Percentiles rank a stretch among this genome's conserved stretches.
phyloP scores from a whole-genome alignment of 2,329 filamentous ascomycete species.

The Hypoxylon sp. region DNA sequence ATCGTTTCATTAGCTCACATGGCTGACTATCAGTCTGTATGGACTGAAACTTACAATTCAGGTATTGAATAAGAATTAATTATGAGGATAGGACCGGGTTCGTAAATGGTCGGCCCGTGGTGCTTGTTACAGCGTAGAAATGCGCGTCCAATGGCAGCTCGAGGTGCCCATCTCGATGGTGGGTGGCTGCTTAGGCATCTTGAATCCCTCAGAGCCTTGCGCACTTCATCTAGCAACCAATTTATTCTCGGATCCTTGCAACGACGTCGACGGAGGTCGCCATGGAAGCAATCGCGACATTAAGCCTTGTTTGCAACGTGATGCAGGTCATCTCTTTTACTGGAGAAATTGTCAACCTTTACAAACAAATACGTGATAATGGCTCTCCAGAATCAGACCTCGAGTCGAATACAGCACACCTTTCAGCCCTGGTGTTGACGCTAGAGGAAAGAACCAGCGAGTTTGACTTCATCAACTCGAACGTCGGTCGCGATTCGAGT shows the following conservation, averaged over 20 bases:
- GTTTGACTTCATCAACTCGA: constrained; percentile 9
- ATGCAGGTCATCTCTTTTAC: constrained; percentile 39
- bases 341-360: constrained; percentile 18
- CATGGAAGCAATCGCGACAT: constrained; percentile 38
- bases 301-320: constrained; percentile 38
- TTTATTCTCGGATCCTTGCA: neutral
- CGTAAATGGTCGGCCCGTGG: too few relatives aligned
- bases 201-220: constrained; percentile 4
- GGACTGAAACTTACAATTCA: too few relatives aligned
- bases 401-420: constrained; percentile 4
- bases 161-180: neutral
- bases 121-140: neutral
- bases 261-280: neutral
- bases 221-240: neutral
- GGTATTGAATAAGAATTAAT: too few relatives aligned
- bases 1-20: too few relatives aligned
- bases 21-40: too few relatives aligned
- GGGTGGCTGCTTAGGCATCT: neutral
- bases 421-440: constrained; percentile 7
- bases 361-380: constrained; percentile 13
- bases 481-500: neutral
- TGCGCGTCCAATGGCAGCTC: neutral
- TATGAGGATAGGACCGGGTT: too few relatives aligned
- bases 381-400: constrained; percentile 20
- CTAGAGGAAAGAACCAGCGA: constrained; percentile 4